These are phyloP conservation scores for Pelargonium cotyledonis DNA, from an alignment of 441 rosid species.

Conservation along the genomic window DNA sequence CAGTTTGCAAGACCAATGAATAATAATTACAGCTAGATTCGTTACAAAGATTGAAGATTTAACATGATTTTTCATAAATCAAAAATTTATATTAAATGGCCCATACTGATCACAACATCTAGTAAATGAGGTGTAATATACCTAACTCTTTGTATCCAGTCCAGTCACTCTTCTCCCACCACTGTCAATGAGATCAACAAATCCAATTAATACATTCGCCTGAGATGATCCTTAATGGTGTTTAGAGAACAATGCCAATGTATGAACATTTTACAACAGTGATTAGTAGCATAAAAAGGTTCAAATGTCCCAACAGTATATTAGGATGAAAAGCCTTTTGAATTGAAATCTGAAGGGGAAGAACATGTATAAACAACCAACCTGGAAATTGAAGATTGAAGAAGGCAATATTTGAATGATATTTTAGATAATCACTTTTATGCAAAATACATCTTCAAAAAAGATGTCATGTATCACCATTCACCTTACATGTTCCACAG, in stretches of 20 bases:
- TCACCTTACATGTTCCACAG: not conserved
- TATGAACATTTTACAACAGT: constrained; percentile 9
- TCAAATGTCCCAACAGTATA: not conserved
- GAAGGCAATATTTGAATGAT: not conserved
- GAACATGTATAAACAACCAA: not conserved
- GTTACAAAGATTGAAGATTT: too few species aligned
- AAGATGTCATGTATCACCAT: not conserved
- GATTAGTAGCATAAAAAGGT: not conserved
- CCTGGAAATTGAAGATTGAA: not conserved
- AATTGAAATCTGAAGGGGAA: not conserved
- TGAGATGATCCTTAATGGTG: constrained; percentile 46
- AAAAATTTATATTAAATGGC: not conserved
- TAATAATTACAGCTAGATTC: not conserved
- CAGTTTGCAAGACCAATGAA: not conserved
- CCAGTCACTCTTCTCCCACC: constrained; percentile 99
- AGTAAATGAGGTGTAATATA: constrained; percentile 26
- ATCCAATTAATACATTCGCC: constrained; percentile 70
- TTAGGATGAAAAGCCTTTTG: not conserved
- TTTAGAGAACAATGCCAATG: constrained; percentile 37
- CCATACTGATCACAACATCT: not conserved
- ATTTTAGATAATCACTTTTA: not conserved
- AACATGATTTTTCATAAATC: not conserved
- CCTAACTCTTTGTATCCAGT: constrained; percentile 99
- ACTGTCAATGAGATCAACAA: constrained; percentile 91
- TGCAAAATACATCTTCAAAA: not conserved